These are phyloP conservation scores for Aspergillus uvarum DNA, from an alignment of 2,329 filamentous ascomycete species.

Conservation along the genomic window DNA sequence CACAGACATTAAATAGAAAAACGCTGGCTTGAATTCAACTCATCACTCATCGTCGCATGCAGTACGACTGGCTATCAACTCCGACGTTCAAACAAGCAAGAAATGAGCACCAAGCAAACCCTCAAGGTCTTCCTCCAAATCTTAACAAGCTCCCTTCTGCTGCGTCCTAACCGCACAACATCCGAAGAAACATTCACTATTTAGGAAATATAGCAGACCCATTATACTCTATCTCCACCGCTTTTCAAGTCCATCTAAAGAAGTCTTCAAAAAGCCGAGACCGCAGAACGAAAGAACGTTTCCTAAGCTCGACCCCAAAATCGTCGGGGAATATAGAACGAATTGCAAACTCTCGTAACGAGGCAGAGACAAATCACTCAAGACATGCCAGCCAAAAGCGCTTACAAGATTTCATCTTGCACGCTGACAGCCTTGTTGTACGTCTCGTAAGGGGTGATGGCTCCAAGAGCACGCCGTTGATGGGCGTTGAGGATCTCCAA, in stretches of 20 bases:
- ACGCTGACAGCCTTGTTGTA: slow-evolving; percentile 66
- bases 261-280: background rate
- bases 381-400: background rate
- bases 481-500: slow-evolving; percentile 84
- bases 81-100: background rate
- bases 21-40: background rate
- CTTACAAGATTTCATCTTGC: slow-evolving; percentile 18
- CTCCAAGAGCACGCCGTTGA: slow-evolving; percentile 83
- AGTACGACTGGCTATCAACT: background rate
- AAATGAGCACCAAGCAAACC: background rate
- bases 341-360: background rate
- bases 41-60: background rate
- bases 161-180: background rate
- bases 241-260: background rate
- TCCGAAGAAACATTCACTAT: background rate
- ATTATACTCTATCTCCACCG: background rate
- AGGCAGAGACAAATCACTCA: background rate
- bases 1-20: background rate
- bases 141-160: background rate
- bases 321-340: background rate
- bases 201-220: background rate
- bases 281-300: background rate
- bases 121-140: background rate
- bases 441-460: slow-evolving; percentile 80
- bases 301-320: background rate